phyloP scores from a whole-genome alignment of 1,284 basidiomycete species.

The Melampsora larici-populina region DNA sequence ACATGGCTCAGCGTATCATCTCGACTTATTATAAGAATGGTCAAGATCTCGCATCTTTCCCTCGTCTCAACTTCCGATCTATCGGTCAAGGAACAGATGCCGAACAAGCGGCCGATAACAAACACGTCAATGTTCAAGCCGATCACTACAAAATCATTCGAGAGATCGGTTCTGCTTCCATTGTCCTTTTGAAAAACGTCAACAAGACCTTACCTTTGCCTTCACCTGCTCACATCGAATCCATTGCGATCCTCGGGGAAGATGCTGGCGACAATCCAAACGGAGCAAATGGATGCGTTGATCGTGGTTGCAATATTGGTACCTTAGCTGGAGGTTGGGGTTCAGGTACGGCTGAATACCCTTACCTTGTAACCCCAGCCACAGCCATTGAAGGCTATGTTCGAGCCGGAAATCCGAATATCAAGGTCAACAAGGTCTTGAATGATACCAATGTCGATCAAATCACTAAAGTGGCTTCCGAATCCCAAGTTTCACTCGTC shows the following conservation, averaged over 20 bases:
- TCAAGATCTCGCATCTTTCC: conserved; percentile 33
- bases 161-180: conserved; percentile 47
- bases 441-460: conserved; percentile 23
- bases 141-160: conserved; percentile 49
- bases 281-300: conserved; percentile 23
- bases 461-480: conserved; percentile 12
- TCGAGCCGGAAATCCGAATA: background rate
- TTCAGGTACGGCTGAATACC: conserved; percentile 40
- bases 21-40: conserved; percentile 43
- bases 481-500: conserved; percentile 36
- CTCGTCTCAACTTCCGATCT: conserved; percentile 18
- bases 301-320: conserved; percentile 37
- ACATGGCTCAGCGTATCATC: conserved; percentile 38
- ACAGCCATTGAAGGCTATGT: conserved; percentile 27
- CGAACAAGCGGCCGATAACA: conserved; percentile 27
- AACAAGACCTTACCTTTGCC: conserved; percentile 46
- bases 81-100: conserved; percentile 38
- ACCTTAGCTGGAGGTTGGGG: conserved; percentile 41
- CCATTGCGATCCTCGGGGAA: conserved; percentile 33
- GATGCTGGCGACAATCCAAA: conserved; percentile 40
- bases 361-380: conserved; percentile 35
- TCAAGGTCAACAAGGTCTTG: conserved; percentile 10
- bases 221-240: conserved; percentile 27
- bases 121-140: conserved; percentile 46
- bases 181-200: conserved; percentile 49